phyloP scores from a whole-genome alignment of 768 basidiomycete species.

The Termitomyces sp. region DNA sequence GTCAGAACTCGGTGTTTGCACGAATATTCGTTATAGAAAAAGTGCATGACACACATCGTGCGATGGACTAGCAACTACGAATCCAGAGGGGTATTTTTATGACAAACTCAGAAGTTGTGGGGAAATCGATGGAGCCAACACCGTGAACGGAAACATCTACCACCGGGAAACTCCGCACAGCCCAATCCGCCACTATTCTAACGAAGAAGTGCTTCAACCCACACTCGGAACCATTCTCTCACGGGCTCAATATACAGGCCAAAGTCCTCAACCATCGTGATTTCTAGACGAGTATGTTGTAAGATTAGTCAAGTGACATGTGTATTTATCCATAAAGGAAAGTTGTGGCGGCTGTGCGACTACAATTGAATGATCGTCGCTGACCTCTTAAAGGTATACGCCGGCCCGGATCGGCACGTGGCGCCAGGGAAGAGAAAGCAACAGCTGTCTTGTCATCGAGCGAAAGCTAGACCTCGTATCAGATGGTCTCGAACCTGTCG shows the following conservation, averaged over 20 bases:
- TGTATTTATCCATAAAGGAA: neutral
- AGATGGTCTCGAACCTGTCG: neutral
- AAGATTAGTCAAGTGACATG: neutral
- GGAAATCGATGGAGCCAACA: neutral
- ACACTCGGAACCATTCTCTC: neutral
- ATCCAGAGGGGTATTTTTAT: neutral
- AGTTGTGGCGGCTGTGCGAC: neutral
- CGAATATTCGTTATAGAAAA: conserved; percentile 3
- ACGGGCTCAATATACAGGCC: neutral
- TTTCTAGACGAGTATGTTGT: neutral
- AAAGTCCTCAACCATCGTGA: neutral
- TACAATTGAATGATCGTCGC: neutral
- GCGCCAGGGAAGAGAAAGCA: neutral
- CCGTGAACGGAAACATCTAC: neutral
- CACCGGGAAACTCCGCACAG: neutral
- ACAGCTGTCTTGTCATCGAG: neutral
- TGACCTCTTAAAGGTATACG: neutral
- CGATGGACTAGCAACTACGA: neutral
- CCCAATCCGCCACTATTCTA: neutral
- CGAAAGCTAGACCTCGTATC: too few relatives aligned
- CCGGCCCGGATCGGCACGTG: neutral
- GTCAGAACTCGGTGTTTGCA: neutral
- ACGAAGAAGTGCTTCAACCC: neutral
- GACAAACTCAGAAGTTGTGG: neutral
- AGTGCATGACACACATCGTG: conserved; percentile 1